phyloP scores from a whole-genome alignment of 371 early-diverging fungal genomes.

The Coemansia sp. region DNA sequence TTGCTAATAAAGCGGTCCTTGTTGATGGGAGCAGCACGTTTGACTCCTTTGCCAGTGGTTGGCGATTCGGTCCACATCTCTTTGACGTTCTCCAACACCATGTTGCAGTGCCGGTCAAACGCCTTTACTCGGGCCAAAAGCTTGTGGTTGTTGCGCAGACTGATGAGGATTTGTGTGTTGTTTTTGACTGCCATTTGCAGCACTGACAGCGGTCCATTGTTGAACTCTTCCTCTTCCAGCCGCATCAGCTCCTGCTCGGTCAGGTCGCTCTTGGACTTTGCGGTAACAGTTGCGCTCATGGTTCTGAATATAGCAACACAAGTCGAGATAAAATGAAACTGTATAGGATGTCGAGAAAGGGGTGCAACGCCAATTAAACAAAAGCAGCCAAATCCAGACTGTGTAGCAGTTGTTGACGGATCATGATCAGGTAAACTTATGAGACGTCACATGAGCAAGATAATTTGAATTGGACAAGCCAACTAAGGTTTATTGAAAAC shows the following conservation, averaged over 20 bases:
- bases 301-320: not conserved
- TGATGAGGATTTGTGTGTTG: slow-evolving; percentile 93
- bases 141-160: slow-evolving; percentile 95
- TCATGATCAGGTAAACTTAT: too few species aligned
- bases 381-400: too few species aligned
- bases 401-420: too few species aligned
- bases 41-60: slow-evolving; percentile 81
- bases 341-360: not conserved
- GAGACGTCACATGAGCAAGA: too few species aligned
- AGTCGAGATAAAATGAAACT: not conserved
- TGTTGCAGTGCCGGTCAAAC: slow-evolving; percentile 98
- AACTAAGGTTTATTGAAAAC: not conserved
- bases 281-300: slow-evolving; percentile 43
- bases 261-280: slow-evolving; percentile 53
- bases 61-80: slow-evolving; percentile 99
- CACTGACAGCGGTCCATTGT: slow-evolving; percentile 95
- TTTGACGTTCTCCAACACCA: slow-evolving; percentile 98
- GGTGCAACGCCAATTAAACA: too few species aligned
- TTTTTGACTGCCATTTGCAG: slow-evolving; percentile 93
- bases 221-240: slow-evolving; percentile 94
- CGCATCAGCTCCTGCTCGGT: slow-evolving; percentile 89
- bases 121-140: slow-evolving; percentile 96
- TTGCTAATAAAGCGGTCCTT: slow-evolving; percentile 98
- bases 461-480: not conserved
- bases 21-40: slow-evolving; percentile 93